Percentiles rank a stretch among this genome's conserved stretches.
These are phyloP conservation scores for Symbiodinium pilosum DNA, from an alignment of 73 alveolate genomes.

Conservation along the genomic window DNA sequence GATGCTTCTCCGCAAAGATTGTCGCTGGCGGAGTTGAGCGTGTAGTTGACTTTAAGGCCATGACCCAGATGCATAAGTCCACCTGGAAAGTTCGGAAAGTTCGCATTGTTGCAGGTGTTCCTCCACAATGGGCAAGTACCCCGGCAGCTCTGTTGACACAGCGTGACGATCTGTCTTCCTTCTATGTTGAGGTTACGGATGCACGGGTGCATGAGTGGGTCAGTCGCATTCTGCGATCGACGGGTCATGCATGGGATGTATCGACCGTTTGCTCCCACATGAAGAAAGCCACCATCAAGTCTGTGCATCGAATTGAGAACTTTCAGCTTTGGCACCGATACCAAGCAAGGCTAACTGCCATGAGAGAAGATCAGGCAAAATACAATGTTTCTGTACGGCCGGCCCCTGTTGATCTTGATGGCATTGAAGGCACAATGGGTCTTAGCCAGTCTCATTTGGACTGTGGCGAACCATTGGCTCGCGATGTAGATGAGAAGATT, in stretches of 20 bases:
- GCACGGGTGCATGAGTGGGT: background rate
- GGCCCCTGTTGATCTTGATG: background rate
- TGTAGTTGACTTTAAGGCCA: background rate
- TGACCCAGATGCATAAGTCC: background rate
- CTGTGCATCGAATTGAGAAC: constrained; percentile 73
- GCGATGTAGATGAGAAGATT: constrained; percentile 59
- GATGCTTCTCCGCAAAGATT: constrained; percentile 8
- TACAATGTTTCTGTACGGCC: background rate
- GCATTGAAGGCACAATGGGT: background rate
- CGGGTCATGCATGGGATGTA: background rate
- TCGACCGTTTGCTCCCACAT: background rate
- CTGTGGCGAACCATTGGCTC: constrained; percentile 45
- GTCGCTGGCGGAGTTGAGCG: constrained; percentile 30
- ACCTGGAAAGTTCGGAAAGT: background rate
- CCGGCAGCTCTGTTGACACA: background rate
- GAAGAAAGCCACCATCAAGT: background rate
- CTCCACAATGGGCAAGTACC: background rate
- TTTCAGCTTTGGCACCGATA: constrained; percentile 47
- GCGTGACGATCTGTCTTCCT: background rate
- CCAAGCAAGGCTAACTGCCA: constrained; percentile 1
- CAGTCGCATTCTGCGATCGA: background rate
- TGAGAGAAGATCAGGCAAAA: constrained; percentile 30
- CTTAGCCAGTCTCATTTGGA: background rate
- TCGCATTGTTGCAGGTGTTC: constrained; percentile 13
- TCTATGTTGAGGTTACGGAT: constrained; percentile 13